phyloP scores from a whole-genome alignment of 108 stramenopile species.

The Cyclotella baltica region DNA sequence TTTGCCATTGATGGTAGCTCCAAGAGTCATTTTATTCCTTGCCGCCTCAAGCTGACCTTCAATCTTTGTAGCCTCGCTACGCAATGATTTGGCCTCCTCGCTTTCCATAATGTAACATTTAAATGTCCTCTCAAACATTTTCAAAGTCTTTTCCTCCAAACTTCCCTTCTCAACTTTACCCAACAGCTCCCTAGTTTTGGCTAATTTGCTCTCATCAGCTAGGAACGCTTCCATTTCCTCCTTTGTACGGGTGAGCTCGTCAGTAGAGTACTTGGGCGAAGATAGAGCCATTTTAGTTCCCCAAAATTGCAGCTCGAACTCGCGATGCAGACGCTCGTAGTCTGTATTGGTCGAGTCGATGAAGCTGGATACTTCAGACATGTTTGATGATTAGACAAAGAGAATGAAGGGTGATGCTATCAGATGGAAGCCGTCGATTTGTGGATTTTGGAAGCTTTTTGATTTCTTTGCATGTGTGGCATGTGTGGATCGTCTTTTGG shows the following conservation, averaged over 20 bases:
- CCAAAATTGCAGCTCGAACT: conserved; percentile 82
- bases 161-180: conserved; percentile 33
- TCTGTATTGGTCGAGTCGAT: conserved; percentile 59
- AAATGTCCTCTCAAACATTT: conserved; percentile 65
- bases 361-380: conserved; percentile 55
- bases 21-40: conserved; percentile 62
- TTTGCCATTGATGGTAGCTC: conserved; percentile 50
- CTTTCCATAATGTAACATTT: conserved; percentile 64
- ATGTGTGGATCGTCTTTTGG: too few relatives aligned
- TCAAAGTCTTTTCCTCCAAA: conserved; percentile 42
- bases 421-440: conserved; percentile 3
- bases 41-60: conserved; percentile 67
- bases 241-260: conserved; percentile 65
- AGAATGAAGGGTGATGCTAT: neutral
- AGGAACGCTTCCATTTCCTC: conserved; percentile 73
- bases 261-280: conserved; percentile 57
- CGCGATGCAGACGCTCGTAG: conserved; percentile 63
- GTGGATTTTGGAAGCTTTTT: too few relatives aligned
- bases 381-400: neutral
- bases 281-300: conserved; percentile 82
- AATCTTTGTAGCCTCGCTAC: conserved; percentile 58
- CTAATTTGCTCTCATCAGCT: conserved; percentile 50
- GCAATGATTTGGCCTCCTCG: conserved; percentile 56
- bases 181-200: conserved; percentile 48
- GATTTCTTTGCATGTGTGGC: too few relatives aligned